A percentile compares a stretch with the other conserved stretches of the same genome.
Conservation (phyloP, 106 monocot genomes). For the Dioscorea dumetorum region DNA sequence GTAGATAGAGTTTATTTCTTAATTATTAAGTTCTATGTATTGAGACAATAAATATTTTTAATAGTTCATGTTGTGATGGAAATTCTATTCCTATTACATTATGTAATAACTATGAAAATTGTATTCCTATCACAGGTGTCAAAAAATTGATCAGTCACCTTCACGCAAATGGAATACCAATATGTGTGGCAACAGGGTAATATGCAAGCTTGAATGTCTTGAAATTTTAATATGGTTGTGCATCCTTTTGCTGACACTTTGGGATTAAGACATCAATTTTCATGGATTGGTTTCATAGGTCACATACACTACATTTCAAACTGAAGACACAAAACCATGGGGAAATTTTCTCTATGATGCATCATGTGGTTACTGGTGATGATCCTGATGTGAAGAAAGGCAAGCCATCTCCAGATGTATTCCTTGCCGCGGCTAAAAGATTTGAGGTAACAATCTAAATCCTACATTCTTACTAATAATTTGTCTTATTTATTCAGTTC, state of each 20-base stretch:
- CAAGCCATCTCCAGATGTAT: slow-evolving; percentile 83
- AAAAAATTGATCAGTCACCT: slow-evolving; percentile 65
- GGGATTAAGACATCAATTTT: slow-evolving; percentile 1
- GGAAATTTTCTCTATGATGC: slow-evolving; percentile 69
- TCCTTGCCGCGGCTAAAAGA: slow-evolving; percentile 76
- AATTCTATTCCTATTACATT: slow-evolving; percentile 15
- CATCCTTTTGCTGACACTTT: not conserved
- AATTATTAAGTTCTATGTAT: no score
- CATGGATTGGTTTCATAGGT: slow-evolving; percentile 20
- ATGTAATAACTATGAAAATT: not conserved
- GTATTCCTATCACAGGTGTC: slow-evolving; percentile 43
- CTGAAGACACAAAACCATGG: slow-evolving; percentile 80
- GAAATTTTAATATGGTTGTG: not conserved
- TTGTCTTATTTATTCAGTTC: not conserved
- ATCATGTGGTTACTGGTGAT: slow-evolving; percentile 88
- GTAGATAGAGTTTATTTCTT: no score
- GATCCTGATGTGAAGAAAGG: slow-evolving; percentile 86
- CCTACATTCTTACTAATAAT: not conserved
- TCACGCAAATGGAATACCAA: slow-evolving; percentile 77
- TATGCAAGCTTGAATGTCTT: not conserved
- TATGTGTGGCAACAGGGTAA: slow-evolving; percentile 96
- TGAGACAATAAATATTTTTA: no score
- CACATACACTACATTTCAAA: slow-evolving; percentile 53
- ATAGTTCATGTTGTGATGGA: no score
- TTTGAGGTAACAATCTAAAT: slow-evolving; percentile 49